These are phyloP conservation scores for Tuber umbilicatum DNA, from an alignment of 495 filamentous ascomycete species.

Conservation along the genomic window DNA sequence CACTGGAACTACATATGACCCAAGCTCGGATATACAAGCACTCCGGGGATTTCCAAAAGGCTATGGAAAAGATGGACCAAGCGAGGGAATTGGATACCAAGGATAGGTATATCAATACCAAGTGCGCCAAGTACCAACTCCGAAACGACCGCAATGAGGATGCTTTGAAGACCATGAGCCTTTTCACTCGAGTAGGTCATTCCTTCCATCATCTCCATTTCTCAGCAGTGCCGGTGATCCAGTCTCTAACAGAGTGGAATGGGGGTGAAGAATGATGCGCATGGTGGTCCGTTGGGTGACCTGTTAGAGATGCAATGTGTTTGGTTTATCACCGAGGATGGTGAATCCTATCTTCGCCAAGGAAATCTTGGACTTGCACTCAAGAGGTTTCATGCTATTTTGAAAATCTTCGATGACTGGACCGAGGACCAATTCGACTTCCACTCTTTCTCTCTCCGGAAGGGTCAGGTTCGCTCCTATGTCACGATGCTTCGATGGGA, in stretches of 20 bases:
- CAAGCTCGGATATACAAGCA: slow-evolving; percentile 95
- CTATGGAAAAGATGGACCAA: slow-evolving; percentile 79
- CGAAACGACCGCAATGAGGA: slow-evolving; percentile 84
- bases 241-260: slow-evolving; percentile 11
- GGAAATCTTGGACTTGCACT: slow-evolving; percentile 76
- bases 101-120: slow-evolving; percentile 97
- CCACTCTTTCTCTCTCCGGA: slow-evolving; percentile 90
- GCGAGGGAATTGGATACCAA: slow-evolving; percentile 75
- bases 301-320: slow-evolving; percentile 98
- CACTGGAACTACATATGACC: slow-evolving; percentile 90
- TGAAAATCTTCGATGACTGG: slow-evolving; percentile 91
- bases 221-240: neutral
- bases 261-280: slow-evolving; percentile 58
- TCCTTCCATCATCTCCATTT: neutral
- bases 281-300: slow-evolving; percentile 80
- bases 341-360: slow-evolving; percentile 78
- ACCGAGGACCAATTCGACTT: slow-evolving; percentile 99
- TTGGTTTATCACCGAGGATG: slow-evolving; percentile 95
- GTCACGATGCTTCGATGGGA: slow-evolving; percentile 96
- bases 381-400: slow-evolving; percentile 70
- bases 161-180: slow-evolving; percentile 78
- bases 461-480: slow-evolving; percentile 92
- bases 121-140: slow-evolving; percentile 93
- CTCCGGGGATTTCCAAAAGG: slow-evolving; percentile 69
- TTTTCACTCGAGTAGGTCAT: slow-evolving; percentile 66